Conservation (phyloP, 805 yeast genomes). For the Metschnikowia kofuensis region DNA sequence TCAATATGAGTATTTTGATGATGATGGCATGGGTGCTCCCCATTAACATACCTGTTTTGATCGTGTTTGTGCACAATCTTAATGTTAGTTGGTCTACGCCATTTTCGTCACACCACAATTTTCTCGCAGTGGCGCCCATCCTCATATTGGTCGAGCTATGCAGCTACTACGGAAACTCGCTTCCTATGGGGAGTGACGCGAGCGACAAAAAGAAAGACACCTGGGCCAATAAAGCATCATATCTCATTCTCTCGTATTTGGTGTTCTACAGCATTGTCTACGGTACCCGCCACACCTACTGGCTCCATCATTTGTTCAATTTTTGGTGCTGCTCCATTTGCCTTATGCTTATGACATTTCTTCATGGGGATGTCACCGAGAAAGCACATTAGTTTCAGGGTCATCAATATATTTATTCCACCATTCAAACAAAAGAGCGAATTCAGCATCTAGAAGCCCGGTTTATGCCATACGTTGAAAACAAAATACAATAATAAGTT, state of each 20-base stretch:
- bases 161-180: slow-evolving; percentile 27
- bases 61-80: slow-evolving; percentile 80
- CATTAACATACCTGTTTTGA: slow-evolving; percentile 69
- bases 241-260: slow-evolving; percentile 45
- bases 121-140: slow-evolving; percentile 73
- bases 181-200: slow-evolving; percentile 30
- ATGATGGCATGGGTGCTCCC: slow-evolving; percentile 79
- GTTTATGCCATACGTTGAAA: neutral
- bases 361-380: slow-evolving; percentile 1
- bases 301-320: slow-evolving; percentile 78
- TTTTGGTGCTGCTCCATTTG: slow-evolving; percentile 55
- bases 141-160: slow-evolving; percentile 56
- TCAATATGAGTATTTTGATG: slow-evolving; percentile 58
- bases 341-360: slow-evolving; percentile 3
- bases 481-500: slow-evolving; percentile 16
- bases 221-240: slow-evolving; percentile 11
- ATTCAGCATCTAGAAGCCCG: neutral
- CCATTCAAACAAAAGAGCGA: neutral
- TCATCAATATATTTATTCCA: neutral
- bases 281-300: slow-evolving; percentile 80
- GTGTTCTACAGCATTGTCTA: slow-evolving; percentile 62
- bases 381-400: neutral
- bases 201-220: slow-evolving; percentile 1
- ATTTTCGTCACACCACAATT: slow-evolving; percentile 82
- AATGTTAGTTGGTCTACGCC: slow-evolving; percentile 79